These are phyloP conservation scores for Aciculosporium take DNA, from an alignment of 2,329 filamentous ascomycete genomes.

Conservation along the genomic window DNA sequence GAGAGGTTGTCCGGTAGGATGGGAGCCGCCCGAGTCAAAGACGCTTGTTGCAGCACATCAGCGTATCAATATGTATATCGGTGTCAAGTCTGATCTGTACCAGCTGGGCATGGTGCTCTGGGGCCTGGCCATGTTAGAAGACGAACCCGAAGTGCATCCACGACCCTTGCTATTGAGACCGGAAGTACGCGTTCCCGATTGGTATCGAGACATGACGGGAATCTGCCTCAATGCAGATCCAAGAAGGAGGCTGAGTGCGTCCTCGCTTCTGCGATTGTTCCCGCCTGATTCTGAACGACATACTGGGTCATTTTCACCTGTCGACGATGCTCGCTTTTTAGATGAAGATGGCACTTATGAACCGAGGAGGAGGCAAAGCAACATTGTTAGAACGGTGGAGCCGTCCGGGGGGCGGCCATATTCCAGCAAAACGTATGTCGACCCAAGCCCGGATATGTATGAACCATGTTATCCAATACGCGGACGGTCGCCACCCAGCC, in stretches of 20 bases:
- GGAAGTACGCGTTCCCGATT: conserved; percentile 54
- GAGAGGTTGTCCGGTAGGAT: conserved; percentile 89
- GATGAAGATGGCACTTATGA: conserved; percentile 26
- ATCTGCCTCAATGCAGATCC: conserved; percentile 66
- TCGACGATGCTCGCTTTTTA: conserved; percentile 25
- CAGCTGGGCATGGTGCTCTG: conserved; percentile 96
- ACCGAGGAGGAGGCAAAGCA: conserved; percentile 19
- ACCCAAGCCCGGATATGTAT: conserved; percentile 20
- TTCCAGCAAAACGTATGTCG: conserved; percentile 23
- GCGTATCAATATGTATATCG: conserved; percentile 91
- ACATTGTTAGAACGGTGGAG: conserved; percentile 24
- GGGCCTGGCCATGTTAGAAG: conserved; percentile 74
- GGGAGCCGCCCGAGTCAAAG: conserved; percentile 89
- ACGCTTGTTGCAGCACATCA: conserved; percentile 77
- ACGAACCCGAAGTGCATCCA: conserved; percentile 72
- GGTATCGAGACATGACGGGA: conserved; percentile 62
- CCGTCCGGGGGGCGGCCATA: conserved; percentile 31
- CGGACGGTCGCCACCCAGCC: conserved; percentile 40
- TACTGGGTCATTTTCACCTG: conserved; percentile 19
- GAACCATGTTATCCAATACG: conserved; percentile 33
- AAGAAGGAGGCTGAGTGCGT: conserved; percentile 57
- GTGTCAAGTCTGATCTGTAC: conserved; percentile 91
- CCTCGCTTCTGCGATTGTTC: conserved; percentile 55
- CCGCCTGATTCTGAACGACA: conserved; percentile 25
- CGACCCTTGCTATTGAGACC: conserved; percentile 51